A percentile compares a stretch with the other conserved stretches of the same genome.
Conservation (phyloP, 495 filamentous ascomycete species). For the Friedmanniomyces simplex region DNA sequence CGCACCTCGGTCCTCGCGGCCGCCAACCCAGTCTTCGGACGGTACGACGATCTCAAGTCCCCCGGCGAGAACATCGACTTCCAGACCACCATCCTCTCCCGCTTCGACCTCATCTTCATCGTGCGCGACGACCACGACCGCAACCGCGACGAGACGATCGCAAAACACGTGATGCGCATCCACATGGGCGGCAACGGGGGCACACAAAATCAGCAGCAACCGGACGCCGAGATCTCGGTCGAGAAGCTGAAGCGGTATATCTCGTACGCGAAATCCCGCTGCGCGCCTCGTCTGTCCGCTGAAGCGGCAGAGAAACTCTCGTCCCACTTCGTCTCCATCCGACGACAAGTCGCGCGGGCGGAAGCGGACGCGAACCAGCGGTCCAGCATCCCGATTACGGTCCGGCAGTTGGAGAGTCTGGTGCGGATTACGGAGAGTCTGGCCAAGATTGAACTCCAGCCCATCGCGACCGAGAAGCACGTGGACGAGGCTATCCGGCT, state of each 20-base stretch:
- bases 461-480: conserved; percentile 78
- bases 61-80: conserved; percentile 99
- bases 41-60: conserved; percentile 95
- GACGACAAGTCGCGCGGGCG: conserved; percentile 82
- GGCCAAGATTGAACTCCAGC: conserved; percentile 77
- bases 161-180: conserved; percentile 93
- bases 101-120: conserved; percentile 99
- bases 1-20: conserved; percentile 91
- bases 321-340: conserved; percentile 93
- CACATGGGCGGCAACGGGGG: conserved; percentile 85
- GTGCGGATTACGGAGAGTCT: conserved; percentile 94
- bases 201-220: conserved; percentile 42
- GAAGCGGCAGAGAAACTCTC: conserved; percentile 95
- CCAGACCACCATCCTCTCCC: conserved; percentile 94
- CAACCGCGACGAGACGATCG: conserved; percentile 82
- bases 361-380: conserved; percentile 80
- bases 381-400: conserved; percentile 91
- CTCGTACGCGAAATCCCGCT: conserved; percentile 82
- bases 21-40: conserved; percentile 94
- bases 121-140: conserved; percentile 92
- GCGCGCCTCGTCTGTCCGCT: conserved; percentile 82
- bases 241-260: conserved; percentile 98
- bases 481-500: conserved; percentile 97
- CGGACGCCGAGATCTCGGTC: conserved; percentile 75
- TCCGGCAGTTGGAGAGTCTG: conserved; percentile 93